Evolutionary conservation across 805 yeast species (phyloP).

Genomic region (Yamadazyma olivae): DNA sequence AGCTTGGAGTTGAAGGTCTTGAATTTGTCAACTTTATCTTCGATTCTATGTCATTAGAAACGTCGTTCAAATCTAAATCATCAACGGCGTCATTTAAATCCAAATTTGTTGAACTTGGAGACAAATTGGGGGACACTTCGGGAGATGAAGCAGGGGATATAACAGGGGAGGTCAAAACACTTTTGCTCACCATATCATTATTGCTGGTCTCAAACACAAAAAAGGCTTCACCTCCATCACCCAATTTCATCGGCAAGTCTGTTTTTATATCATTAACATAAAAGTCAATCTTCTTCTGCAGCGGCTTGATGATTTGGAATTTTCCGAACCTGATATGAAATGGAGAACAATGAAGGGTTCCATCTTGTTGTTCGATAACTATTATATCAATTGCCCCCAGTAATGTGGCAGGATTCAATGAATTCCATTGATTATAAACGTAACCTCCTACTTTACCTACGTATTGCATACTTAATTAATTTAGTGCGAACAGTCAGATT

Average conservation of each 20-base stretch:
- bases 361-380: slow-evolving; percentile 86
- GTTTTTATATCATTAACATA: slow-evolving; percentile 79
- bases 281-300: slow-evolving; percentile 90
- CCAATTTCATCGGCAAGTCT: slow-evolving; percentile 90
- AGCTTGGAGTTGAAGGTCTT: slow-evolving; percentile 9
- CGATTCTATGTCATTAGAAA: slow-evolving; percentile 24
- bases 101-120: slow-evolving; percentile 13
- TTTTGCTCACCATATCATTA: slow-evolving; percentile 63
- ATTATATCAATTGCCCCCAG: slow-evolving; percentile 97
- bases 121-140: slow-evolving; percentile 27
- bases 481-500: too few relatives aligned
- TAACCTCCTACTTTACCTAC: slow-evolving; percentile 94
- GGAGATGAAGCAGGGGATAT: slow-evolving; percentile 68
- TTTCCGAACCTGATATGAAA: slow-evolving; percentile 96
- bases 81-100: slow-evolving; percentile 29
- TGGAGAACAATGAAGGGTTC: slow-evolving; percentile 83
- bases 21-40: slow-evolving; percentile 22
- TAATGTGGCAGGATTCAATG: slow-evolving; percentile 92
- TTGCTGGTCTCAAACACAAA: slow-evolving; percentile 87
- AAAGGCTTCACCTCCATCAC: slow-evolving; percentile 97
- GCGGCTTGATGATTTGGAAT: slow-evolving; percentile 87
- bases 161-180: slow-evolving; percentile 84
- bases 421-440: slow-evolving; percentile 95
- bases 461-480: slow-evolving; percentile 72
- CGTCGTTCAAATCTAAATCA: slow-evolving; percentile 28